These are phyloP conservation scores for Mortierella sp. DNA, from an alignment of 371 early-diverging fungal species.

Conservation along the genomic window DNA sequence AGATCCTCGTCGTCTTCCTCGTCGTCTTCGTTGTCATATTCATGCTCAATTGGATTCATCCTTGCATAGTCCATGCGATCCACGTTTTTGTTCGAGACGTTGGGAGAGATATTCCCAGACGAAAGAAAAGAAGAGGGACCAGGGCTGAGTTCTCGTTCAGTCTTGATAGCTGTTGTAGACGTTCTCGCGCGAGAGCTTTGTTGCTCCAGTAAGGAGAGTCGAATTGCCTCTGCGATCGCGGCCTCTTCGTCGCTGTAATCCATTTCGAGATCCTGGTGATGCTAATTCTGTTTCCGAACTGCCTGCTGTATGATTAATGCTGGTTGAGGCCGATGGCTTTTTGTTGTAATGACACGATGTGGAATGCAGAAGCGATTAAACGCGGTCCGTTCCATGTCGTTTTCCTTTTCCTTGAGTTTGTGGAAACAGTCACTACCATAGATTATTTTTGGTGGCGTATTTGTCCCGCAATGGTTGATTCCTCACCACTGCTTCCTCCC, in stretches of 20 bases:
- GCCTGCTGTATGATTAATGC: not conserved
- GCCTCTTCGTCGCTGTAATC: conserved; percentile 22
- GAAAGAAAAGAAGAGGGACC: too few species aligned
- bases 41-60: not conserved
- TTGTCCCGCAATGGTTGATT: not conserved
- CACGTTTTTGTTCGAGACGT: too few species aligned
- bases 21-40: not conserved
- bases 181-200: not conserved
- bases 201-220: conserved; percentile 34
- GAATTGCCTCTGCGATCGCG: conserved; percentile 39
- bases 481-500: not conserved
- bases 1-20: conserved; percentile 29
- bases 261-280: conserved; percentile 8
- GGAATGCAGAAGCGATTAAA: too few species aligned
- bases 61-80: not conserved
- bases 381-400: too few species aligned
- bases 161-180: not conserved
- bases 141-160: too few species aligned
- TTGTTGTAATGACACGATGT: too few species aligned
- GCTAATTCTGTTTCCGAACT: not conserved
- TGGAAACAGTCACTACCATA: too few species aligned
- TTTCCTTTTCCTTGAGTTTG: too few species aligned
- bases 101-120: too few species aligned
- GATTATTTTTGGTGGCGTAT: too few species aligned
- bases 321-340: too few species aligned